Conservation (phyloP, 306 rosid genomes). For the Coriaria nepalensis region DNA sequence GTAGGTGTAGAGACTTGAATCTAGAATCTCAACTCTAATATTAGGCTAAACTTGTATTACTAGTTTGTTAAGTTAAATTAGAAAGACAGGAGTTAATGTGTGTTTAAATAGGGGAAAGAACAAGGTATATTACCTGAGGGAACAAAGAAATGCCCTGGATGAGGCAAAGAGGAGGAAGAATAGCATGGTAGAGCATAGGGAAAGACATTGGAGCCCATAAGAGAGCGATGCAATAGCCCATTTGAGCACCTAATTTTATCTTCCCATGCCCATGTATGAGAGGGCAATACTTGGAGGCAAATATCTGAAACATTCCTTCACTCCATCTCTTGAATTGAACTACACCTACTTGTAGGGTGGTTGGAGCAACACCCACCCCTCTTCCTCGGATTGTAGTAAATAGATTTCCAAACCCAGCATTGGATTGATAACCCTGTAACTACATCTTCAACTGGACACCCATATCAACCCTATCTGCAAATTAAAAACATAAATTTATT, state of each 20-base stretch:
- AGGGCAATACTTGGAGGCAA: slow-evolving; percentile 63
- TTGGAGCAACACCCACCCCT: slow-evolving; percentile 60
- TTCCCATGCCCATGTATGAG: slow-evolving; percentile 52
- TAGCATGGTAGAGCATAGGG: slow-evolving; percentile 34
- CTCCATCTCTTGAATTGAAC: slow-evolving; percentile 54
- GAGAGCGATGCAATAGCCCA: slow-evolving; percentile 46
- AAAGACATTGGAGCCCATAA: slow-evolving; percentile 62
- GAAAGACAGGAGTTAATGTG: not conserved
- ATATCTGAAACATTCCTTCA: slow-evolving; percentile 48
- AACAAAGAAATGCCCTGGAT: slow-evolving; percentile 42
- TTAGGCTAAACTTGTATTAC: no score
- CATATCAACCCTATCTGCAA: slow-evolving; percentile 60
- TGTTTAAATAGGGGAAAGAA: not conserved
- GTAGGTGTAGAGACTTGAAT: no score
- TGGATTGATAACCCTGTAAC: slow-evolving; percentile 42
- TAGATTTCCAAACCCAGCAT: slow-evolving; percentile 67
- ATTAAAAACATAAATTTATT: no score
- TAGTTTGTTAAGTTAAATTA: not conserved
- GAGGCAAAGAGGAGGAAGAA: slow-evolving; percentile 45
- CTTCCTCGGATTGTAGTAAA: slow-evolving; percentile 49
- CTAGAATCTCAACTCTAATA: no score
- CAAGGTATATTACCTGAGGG: slow-evolving; percentile 35
- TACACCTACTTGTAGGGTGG: slow-evolving; percentile 29
- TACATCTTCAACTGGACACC: slow-evolving; percentile 48
- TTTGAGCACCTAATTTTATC: slow-evolving; percentile 39